Conservation (phyloP, 169 alveolate genomes). For the Haemoproteus tartakovskyi region DNA sequence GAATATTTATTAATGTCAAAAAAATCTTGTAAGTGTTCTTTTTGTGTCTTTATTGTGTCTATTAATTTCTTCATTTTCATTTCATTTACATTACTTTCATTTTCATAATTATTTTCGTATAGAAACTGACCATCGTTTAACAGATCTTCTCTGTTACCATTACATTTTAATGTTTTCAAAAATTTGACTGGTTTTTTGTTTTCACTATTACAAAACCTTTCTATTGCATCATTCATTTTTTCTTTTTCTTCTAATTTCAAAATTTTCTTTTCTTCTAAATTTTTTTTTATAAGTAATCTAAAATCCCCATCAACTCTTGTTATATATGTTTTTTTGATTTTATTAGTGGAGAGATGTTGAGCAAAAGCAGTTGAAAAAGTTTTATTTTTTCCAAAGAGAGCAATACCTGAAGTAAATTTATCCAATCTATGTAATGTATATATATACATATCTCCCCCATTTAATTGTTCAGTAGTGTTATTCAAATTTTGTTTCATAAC, state of each 20-base stretch:
- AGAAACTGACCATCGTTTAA: neutral
- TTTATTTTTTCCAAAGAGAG: slow-evolving; percentile 71
- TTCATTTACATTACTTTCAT: neutral
- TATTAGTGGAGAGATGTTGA: slow-evolving; percentile 58
- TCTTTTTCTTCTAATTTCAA: no score
- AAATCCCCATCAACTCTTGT: slow-evolving; percentile 80
- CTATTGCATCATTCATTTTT: no score
- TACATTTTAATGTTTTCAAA: neutral
- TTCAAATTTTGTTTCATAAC: no score
- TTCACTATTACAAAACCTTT: neutral
- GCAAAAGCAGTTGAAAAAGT: slow-evolving; percentile 69
- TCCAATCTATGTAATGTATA: slow-evolving; percentile 76
- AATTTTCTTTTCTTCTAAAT: neutral
- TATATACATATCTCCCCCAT: slow-evolving; percentile 15
- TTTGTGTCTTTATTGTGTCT: neutral
- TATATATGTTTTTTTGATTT: slow-evolving; percentile 69
- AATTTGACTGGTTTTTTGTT: neutral
- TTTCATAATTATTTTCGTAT: neutral
- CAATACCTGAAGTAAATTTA: slow-evolving; percentile 78
- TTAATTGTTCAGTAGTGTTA: neutral
- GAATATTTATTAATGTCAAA: slow-evolving; percentile 37
- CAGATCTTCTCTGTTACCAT: neutral
- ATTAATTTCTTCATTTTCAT: neutral
- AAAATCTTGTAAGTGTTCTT: slow-evolving; percentile 1
- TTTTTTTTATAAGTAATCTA: slow-evolving; percentile 19